A percentile compares a stretch with the other conserved stretches of the same genome.
These are phyloP conservation scores for Kwoniella dejecticola DNA, from an alignment of 768 basidiomycete species.

Conservation along the genomic window DNA sequence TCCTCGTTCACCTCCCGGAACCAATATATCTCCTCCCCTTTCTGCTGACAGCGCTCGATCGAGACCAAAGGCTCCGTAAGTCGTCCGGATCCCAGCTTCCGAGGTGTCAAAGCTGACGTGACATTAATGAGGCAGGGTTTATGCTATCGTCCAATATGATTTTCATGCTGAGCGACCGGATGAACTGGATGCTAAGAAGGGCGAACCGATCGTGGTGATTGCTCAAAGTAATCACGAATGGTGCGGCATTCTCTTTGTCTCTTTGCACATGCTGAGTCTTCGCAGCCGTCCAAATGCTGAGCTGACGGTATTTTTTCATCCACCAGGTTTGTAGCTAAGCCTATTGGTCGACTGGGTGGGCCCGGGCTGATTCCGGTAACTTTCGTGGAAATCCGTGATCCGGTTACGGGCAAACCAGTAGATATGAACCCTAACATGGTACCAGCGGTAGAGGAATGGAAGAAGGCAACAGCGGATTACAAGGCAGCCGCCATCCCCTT, in stretches of 20 bases:
- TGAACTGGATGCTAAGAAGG: conserved; percentile 90
- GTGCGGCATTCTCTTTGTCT: conserved; percentile 57
- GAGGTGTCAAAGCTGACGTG: conserved; percentile 10
- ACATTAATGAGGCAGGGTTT: conserved; percentile 64
- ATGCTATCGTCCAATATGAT: conserved; percentile 93
- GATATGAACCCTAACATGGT: conserved; percentile 66
- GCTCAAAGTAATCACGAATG: conserved; percentile 99
- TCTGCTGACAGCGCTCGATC: conserved; percentile 6
- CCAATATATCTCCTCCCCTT: conserved; percentile 25
- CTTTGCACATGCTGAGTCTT: too few species aligned
- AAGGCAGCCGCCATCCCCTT: conserved; percentile 94
- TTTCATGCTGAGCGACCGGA: conserved; percentile 94
- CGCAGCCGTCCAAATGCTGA: too few species aligned
- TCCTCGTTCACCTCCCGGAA: conserved; percentile 31
- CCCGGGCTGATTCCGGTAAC: conserved; percentile 96
- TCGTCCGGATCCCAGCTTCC: conserved; percentile 50
- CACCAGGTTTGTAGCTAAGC: conserved; percentile 85
- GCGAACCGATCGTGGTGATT: conserved; percentile 93
- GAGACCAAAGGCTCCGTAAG: conserved; percentile 33
- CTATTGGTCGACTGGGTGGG: conserved; percentile 89
- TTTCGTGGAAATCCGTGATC: conserved; percentile 95
- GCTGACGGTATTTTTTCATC: conserved; percentile 1
- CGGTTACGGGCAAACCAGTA: conserved; percentile 76
- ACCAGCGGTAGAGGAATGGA: conserved; percentile 99
- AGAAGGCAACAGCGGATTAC: conserved; percentile 88